phyloP scores from a whole-genome alignment of 176 grass and related monocot genomes.

The Alopecurus myosuroides region DNA sequence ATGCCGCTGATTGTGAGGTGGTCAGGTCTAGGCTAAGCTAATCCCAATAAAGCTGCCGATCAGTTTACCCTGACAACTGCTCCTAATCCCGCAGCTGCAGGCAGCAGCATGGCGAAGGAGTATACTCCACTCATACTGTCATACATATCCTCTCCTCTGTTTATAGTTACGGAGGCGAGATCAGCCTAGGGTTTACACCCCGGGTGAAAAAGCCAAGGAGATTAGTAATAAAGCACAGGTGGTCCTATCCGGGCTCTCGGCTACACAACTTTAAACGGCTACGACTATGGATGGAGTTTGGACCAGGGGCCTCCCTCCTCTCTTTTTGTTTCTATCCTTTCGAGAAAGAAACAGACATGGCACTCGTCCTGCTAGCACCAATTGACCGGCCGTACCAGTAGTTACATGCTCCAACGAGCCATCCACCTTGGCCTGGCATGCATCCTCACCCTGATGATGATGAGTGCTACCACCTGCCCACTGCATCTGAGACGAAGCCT shows the following conservation, averaged over 20 bases:
- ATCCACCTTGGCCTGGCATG: conserved; percentile 18
- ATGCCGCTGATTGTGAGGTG: background rate
- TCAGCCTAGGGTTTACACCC: conserved; percentile 9
- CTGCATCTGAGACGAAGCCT: background rate
- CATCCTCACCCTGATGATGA: background rate
- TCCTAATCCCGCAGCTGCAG: background rate
- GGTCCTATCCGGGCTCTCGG: background rate
- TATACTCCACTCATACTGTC: background rate
- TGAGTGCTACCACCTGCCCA: background rate
- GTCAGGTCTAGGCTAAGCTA: background rate
- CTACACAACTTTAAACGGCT: too few relatives aligned
- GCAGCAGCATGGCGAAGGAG: background rate
- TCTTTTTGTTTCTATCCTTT: conserved; percentile 42
- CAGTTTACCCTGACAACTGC: background rate
- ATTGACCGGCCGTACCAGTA: background rate
- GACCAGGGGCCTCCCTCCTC: background rate
- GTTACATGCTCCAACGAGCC: background rate
- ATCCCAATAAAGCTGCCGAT: background rate
- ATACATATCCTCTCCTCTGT: background rate
- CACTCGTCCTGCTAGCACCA: background rate
- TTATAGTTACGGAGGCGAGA: background rate
- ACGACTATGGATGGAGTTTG: conserved; percentile 18
- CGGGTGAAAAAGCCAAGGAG: background rate
- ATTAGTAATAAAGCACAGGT: background rate
- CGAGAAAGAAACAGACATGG: conserved; percentile 11